Evolutionary conservation across 2,329 filamentous ascomycete species (phyloP).

Genomic region (Chrysosphaeria jannelii): DNA sequence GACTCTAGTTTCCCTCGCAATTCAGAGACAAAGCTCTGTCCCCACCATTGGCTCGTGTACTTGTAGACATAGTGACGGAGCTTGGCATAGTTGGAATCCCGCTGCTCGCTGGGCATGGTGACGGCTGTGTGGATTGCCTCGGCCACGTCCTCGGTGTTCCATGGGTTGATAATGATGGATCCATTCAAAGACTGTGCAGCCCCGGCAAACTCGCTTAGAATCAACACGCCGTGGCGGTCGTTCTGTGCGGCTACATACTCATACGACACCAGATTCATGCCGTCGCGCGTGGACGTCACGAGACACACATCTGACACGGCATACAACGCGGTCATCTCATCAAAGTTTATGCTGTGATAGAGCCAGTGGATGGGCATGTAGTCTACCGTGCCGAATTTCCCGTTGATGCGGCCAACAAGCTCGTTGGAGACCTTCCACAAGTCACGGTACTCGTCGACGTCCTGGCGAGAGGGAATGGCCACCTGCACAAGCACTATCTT

Average conservation of each 20-base stretch:
- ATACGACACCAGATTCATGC: constrained; percentile 96
- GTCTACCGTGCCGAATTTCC: constrained; percentile 85
- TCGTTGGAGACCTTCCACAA: constrained; percentile 87
- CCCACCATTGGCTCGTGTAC: constrained; percentile 96
- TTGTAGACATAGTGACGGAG: constrained; percentile 88
- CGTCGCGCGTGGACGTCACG: constrained; percentile 83
- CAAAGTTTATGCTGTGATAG: constrained; percentile 83
- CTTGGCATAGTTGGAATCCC: constrained; percentile 65
- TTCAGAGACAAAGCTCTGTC: constrained; percentile 70
- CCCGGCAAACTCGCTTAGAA: constrained; percentile 87
- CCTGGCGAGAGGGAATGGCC: constrained; percentile 75
- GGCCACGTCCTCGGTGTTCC: constrained; percentile 90
- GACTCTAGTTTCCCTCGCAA: too few relatives aligned
- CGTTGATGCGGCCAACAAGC: constrained; percentile 86
- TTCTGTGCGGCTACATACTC: constrained; percentile 92
- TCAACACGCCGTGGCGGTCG: constrained; percentile 72
- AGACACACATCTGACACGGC: constrained; percentile 77
- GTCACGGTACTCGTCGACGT: constrained; percentile 96
- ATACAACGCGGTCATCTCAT: constrained; percentile 82
- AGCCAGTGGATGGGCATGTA: constrained; percentile 99
- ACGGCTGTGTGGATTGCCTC: constrained; percentile 89
- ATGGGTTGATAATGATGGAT: constrained; percentile 83
- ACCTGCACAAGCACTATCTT: constrained; percentile 93
- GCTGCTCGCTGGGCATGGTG: constrained; percentile 76
- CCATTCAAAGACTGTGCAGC: constrained; percentile 86